These are phyloP conservation scores for Taiozyma onychis DNA, from an alignment of 1,139 yeast species.

Conservation along the genomic window DNA sequence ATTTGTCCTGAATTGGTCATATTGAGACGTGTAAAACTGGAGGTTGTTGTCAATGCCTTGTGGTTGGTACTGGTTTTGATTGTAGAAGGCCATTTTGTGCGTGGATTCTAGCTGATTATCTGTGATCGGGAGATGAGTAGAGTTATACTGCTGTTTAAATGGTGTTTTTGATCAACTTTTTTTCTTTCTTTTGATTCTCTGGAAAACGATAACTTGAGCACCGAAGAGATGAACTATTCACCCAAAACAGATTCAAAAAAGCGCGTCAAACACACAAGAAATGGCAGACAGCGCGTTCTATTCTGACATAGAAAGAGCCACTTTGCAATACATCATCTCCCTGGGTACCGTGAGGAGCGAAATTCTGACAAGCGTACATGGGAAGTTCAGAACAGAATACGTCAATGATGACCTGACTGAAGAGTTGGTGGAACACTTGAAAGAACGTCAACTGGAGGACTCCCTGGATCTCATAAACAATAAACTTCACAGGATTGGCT, in stretches of 20 bases:
- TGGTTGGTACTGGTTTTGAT: constrained; percentile 2
- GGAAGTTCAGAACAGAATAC: constrained; percentile 10
- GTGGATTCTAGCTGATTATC: background rate
- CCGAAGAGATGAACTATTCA: background rate
- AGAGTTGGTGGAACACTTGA: background rate
- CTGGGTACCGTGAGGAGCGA: constrained; percentile 24
- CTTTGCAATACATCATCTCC: constrained; percentile 42
- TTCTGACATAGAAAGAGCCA: constrained; percentile 35
- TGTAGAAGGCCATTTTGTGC: constrained; percentile 16
- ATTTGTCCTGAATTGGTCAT: constrained; percentile 14
- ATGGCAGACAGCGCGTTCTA: constrained; percentile 4
- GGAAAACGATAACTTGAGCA: too few species aligned
- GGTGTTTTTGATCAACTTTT: background rate
- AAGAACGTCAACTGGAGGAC: constrained; percentile 10
- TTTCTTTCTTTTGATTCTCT: background rate
- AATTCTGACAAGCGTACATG: constrained; percentile 11
- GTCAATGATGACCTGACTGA: constrained; percentile 1
- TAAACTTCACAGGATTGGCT: constrained; percentile 36
- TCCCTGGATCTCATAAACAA: constrained; percentile 36
- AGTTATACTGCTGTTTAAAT: background rate
- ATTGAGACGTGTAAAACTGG: constrained; percentile 29
- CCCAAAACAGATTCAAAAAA: background rate
- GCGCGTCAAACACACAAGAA: background rate
- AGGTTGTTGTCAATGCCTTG: constrained; percentile 17
- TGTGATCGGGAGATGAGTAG: background rate